Evolutionary conservation across 768 basidiomycete genomes (phyloP).

Genomic region (Rossbeevera mucosa): DNA sequence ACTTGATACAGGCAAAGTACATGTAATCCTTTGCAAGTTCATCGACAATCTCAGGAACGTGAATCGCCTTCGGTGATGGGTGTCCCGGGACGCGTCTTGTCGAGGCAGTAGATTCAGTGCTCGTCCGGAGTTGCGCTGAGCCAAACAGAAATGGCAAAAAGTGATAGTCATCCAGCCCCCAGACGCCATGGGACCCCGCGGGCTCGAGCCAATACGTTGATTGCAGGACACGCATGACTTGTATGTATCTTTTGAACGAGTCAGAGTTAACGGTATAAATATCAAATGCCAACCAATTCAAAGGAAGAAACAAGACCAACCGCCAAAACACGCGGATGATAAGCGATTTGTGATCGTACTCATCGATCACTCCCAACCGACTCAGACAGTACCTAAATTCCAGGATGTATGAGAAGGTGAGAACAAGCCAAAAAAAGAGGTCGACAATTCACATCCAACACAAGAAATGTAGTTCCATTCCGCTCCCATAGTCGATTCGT

Average conservation of each 20-base stretch:
- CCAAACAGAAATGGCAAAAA: constrained; percentile 91
- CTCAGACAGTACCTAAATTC: constrained; percentile 70
- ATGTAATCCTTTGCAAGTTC: constrained; percentile 92
- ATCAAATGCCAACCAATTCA: background rate
- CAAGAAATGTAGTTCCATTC: constrained; percentile 97
- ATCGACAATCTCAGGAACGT: constrained; percentile 85
- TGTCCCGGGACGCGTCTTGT: constrained; percentile 46
- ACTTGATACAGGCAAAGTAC: constrained; percentile 93
- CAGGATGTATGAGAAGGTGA: background rate
- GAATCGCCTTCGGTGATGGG: constrained; percentile 88
- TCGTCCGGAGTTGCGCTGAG: constrained; percentile 58
- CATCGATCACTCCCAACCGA: constrained; percentile 57
- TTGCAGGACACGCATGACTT: constrained; percentile 81
- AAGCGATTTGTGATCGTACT: constrained; percentile 66
- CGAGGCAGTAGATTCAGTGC: background rate
- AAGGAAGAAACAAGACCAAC: constrained; percentile 32
- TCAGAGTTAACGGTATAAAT: background rate
- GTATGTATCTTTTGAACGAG: constrained; percentile 50
- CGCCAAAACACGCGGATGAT: constrained; percentile 89
- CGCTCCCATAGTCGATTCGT: constrained; percentile 98
- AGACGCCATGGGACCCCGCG: constrained; percentile 98
- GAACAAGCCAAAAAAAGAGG: background rate
- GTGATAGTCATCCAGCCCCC: constrained; percentile 96
- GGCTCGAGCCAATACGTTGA: constrained; percentile 97
- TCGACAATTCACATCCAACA: constrained; percentile 80